phyloP scores from a whole-genome alignment of 352 stramenopile species.

The Phytophthora tentaculata region DNA sequence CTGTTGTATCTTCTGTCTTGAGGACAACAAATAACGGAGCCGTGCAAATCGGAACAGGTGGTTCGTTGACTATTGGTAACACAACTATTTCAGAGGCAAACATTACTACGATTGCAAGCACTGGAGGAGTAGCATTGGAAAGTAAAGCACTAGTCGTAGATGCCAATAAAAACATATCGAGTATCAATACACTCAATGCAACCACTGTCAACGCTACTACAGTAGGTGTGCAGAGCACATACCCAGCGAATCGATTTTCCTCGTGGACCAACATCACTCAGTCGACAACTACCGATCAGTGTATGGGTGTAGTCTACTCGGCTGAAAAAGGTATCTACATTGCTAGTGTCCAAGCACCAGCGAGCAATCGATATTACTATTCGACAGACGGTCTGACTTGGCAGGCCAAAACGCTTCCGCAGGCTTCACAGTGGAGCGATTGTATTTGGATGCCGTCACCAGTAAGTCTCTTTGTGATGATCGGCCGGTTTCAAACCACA shows the following conservation, averaged over 20 bases:
- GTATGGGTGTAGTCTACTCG: not conserved
- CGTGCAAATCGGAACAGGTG: not conserved
- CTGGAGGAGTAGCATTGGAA: not conserved
- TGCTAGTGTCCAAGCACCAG: not conserved
- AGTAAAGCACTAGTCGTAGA: not conserved
- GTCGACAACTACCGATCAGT: not conserved
- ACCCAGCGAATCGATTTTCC: not conserved
- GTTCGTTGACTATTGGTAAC: not conserved
- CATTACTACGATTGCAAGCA: not conserved
- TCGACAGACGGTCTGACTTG: not conserved
- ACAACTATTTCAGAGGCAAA: not conserved
- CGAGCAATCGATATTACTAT: not conserved
- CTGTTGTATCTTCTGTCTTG: constrained; percentile 1
- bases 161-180: not conserved
- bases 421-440: not conserved
- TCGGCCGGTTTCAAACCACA: not conserved
- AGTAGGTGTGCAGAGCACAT: not conserved
- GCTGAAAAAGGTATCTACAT: not conserved
- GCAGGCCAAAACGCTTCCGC: not conserved
- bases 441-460: constrained; percentile 1
- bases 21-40: not conserved
- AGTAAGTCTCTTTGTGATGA: not conserved
- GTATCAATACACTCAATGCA: not conserved
- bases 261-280: not conserved
- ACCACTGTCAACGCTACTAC: not conserved